phyloP scores from a whole-genome alignment of 2,329 filamentous ascomycete genomes.

The Esteya vermicola region DNA sequence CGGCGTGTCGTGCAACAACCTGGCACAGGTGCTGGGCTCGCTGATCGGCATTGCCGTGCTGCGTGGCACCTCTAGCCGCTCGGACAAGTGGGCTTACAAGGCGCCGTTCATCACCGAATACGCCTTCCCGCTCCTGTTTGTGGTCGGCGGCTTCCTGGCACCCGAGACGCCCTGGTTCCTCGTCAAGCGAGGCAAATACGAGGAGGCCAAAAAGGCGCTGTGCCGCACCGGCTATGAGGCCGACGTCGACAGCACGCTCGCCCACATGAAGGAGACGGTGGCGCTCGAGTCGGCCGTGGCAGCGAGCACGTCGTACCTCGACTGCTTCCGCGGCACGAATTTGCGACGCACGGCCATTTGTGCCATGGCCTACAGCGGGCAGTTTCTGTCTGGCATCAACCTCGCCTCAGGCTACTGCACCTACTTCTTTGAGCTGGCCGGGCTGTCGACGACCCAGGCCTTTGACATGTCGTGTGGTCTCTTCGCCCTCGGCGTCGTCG shows the following conservation, averaged over 20 bases:
- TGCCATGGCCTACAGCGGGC: conserved; percentile 16
- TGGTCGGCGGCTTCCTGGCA: conserved; percentile 10
- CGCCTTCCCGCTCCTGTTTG: conserved; percentile 11
- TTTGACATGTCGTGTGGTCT: conserved; percentile 17
- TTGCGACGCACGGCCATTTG: conserved; percentile 37
- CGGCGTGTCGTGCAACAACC: conserved; percentile 8
- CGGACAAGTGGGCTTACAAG: conserved; percentile 17
- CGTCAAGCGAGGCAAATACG: conserved; percentile 23
- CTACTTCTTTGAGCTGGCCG: conserved; percentile 27
- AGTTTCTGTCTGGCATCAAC: conserved; percentile 15
- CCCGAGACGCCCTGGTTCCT: conserved; percentile 9
- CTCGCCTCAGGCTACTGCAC: conserved; percentile 23
- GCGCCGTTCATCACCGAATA: conserved; percentile 14
- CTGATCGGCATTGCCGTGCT: conserved; percentile 12
- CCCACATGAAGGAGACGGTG: conserved; percentile 15
- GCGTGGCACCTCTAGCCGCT: conserved; percentile 6
- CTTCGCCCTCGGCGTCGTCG: conserved; percentile 21
- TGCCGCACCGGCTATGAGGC: conserved; percentile 20
- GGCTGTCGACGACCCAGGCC: conserved; percentile 19
- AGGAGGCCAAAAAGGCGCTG: conserved; percentile 25
- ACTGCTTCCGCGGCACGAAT: conserved; percentile 35
- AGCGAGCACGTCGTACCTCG: conserved; percentile 31
- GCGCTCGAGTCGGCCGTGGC: conserved; percentile 32
- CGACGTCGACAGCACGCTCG: conserved; percentile 1
- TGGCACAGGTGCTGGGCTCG: conserved; percentile 9